phyloP scores from a whole-genome alignment of 1,139 yeast genomes.

The Magnusiomyces paraingens region DNA sequence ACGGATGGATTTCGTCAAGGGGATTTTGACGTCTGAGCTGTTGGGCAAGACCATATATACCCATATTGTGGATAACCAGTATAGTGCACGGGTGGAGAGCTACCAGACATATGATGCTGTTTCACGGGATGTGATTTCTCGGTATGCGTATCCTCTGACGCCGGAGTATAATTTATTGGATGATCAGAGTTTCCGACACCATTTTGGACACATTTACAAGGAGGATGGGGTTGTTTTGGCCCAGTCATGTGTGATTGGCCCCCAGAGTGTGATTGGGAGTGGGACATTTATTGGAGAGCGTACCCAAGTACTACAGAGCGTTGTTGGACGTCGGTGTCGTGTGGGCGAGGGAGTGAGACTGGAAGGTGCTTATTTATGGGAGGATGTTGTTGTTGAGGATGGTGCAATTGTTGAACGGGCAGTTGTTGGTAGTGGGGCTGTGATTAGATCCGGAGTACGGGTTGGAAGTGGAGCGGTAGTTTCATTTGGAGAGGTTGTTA shows the following conservation, averaged over 20 bases:
- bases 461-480: slow-evolving; percentile 70
- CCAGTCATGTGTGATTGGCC: slow-evolving; percentile 79
- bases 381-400: slow-evolving; percentile 66
- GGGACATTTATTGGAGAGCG: slow-evolving; percentile 58
- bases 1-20: slow-evolving; percentile 82
- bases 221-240: slow-evolving; percentile 77
- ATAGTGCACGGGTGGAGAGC: slow-evolving; percentile 91
- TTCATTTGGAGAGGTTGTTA: slow-evolving; percentile 67
- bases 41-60: slow-evolving; percentile 88
- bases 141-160: slow-evolving; percentile 89
- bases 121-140: slow-evolving; percentile 80
- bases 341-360: slow-evolving; percentile 74
- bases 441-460: slow-evolving; percentile 45
- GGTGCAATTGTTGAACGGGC: slow-evolving; percentile 51
- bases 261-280: slow-evolving; percentile 72
- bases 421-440: slow-evolving; percentile 61
- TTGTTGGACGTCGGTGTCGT: slow-evolving; percentile 76
- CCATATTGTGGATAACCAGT: slow-evolving; percentile 65
- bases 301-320: slow-evolving; percentile 51
- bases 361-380: slow-evolving; percentile 80
- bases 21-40: slow-evolving; percentile 84
- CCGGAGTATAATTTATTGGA: slow-evolving; percentile 76
- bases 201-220: slow-evolving; percentile 79
- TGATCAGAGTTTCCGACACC: slow-evolving; percentile 69
- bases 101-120: slow-evolving; percentile 90